Percentiles rank a stretch among this genome's conserved stretches.
Conservation (phyloP, 1,284 basidiomycete species). For the Chalciporus piperatoides region DNA sequence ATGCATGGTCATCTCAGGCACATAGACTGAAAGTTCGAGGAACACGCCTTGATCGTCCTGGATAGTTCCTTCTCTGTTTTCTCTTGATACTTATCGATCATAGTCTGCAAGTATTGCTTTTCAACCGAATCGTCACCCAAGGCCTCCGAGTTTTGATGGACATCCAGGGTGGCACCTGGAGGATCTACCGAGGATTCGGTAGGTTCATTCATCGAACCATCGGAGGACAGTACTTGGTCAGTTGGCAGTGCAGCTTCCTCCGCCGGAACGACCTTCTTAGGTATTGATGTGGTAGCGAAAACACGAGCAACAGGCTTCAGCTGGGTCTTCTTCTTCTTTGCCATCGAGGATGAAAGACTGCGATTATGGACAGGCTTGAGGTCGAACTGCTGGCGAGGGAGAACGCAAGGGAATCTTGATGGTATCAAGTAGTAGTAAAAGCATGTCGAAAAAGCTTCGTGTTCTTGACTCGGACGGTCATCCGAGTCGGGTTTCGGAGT, state of each 20-base stretch:
- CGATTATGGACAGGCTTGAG: not conserved
- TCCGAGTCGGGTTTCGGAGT: no score
- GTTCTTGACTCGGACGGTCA: no score
- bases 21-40: not conserved
- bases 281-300: conserved; percentile 86
- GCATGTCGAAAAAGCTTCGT: not conserved
- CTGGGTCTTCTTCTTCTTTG: conserved; percentile 86
- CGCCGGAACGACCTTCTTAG: conserved; percentile 63
- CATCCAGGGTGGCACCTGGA: conserved; percentile 6
- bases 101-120: conserved; percentile 51
- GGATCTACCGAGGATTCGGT: conserved; percentile 1
- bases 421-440: not conserved
- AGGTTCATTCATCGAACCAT: conserved; percentile 8
- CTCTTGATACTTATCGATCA: conserved; percentile 84
- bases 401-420: not conserved
- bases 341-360: conserved; percentile 44
- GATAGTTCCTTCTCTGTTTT: conserved; percentile 86
- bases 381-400: not conserved
- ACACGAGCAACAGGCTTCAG: conserved; percentile 73
- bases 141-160: conserved; percentile 23
- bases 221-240: conserved; percentile 12
- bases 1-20: conserved; percentile 3
- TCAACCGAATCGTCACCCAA: conserved; percentile 44
- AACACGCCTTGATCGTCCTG: conserved; percentile 50
- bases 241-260: conserved; percentile 20